A percentile compares a stretch with the other conserved stretches of the same genome.
These are phyloP conservation scores for Candida krabiensis DNA, from an alignment of 805 yeast genomes.

Conservation along the genomic window DNA sequence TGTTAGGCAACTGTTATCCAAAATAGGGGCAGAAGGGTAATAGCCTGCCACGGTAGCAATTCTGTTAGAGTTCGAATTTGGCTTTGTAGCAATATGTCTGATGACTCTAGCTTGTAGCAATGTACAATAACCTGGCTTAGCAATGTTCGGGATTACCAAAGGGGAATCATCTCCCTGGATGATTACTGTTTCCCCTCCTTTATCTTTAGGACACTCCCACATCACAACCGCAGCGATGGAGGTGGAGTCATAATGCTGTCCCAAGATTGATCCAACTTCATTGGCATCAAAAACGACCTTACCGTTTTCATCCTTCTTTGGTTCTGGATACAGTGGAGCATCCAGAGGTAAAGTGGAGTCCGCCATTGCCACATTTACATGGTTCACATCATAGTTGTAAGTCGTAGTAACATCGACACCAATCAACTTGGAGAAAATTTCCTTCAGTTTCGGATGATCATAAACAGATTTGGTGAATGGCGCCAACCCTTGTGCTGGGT, in stretches of 20 bases:
- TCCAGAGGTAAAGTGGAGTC: constrained; percentile 15
- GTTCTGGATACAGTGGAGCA: constrained; percentile 18
- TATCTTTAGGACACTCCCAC: constrained; percentile 46
- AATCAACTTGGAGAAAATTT: constrained; percentile 48
- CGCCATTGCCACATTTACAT: constrained; percentile 47
- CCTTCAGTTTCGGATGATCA: constrained; percentile 49
- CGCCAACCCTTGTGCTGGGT: constrained; percentile 34
- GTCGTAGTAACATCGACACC: constrained; percentile 46
- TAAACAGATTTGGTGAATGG: constrained; percentile 54
- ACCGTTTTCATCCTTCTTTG: constrained; percentile 15
- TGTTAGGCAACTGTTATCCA: constrained; percentile 35
- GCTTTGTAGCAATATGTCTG: constrained; percentile 49
- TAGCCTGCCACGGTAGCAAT: constrained; percentile 35
- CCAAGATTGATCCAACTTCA: constrained; percentile 44
- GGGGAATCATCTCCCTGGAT: constrained; percentile 41
- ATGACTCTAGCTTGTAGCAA: constrained; percentile 47
- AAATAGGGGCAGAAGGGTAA: constrained; percentile 28
- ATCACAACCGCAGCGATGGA: constrained; percentile 51
- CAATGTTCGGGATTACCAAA: constrained; percentile 24
- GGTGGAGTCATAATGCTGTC: constrained; percentile 48
- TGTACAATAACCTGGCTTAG: constrained; percentile 51
- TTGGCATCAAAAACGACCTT: constrained; percentile 23
- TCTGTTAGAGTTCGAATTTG: constrained; percentile 37
- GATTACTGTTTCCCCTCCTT: constrained; percentile 53
- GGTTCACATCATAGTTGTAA: constrained; percentile 56